These are phyloP conservation scores for Ilex asprella DNA, from an alignment of 257 asterid genomes.

Conservation along the genomic window DNA sequence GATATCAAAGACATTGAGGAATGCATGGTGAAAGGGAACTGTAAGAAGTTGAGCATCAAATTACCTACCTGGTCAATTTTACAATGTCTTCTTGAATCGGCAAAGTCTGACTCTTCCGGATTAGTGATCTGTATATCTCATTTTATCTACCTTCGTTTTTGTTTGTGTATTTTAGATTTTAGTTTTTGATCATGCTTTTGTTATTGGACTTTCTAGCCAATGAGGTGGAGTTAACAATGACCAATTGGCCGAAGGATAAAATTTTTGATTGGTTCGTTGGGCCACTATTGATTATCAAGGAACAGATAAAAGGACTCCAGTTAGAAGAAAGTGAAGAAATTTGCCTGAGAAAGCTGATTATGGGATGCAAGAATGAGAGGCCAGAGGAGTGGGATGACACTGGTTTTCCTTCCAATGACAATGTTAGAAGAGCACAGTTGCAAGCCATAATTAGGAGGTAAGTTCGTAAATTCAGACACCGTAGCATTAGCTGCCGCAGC, in stretches of 20 bases:
- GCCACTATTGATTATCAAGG: slow-evolving; percentile 82
- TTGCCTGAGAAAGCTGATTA: slow-evolving; percentile 51
- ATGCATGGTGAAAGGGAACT: slow-evolving; percentile 56
- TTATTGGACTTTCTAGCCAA: slow-evolving; percentile 38
- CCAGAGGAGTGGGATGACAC: slow-evolving; percentile 79
- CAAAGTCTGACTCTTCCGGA: slow-evolving; percentile 56
- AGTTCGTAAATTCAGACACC: slow-evolving; percentile 6
- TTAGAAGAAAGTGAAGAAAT: slow-evolving; percentile 52
- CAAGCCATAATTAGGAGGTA: slow-evolving; percentile 85
- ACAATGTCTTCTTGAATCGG: slow-evolving; percentile 65
- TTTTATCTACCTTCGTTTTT: neutral
- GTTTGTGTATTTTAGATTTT: neutral
- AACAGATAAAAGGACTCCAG: slow-evolving; percentile 59
- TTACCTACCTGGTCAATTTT: slow-evolving; percentile 82
- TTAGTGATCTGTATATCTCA: slow-evolving; percentile 52
- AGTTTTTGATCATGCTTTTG: neutral
- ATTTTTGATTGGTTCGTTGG: slow-evolving; percentile 70
- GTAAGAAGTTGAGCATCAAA: slow-evolving; percentile 70
- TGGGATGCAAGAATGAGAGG: slow-evolving; percentile 44
- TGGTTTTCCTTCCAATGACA: slow-evolving; percentile 61
- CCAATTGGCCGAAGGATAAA: slow-evolving; percentile 63
- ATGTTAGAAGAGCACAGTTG: slow-evolving; percentile 69
- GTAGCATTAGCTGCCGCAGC: too few species aligned
- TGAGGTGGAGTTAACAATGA: slow-evolving; percentile 56
- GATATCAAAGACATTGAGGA: slow-evolving; percentile 61